Evolutionary conservation across 345 rosid species (phyloP).

Genomic region (Euclidium syriacum): DNA sequence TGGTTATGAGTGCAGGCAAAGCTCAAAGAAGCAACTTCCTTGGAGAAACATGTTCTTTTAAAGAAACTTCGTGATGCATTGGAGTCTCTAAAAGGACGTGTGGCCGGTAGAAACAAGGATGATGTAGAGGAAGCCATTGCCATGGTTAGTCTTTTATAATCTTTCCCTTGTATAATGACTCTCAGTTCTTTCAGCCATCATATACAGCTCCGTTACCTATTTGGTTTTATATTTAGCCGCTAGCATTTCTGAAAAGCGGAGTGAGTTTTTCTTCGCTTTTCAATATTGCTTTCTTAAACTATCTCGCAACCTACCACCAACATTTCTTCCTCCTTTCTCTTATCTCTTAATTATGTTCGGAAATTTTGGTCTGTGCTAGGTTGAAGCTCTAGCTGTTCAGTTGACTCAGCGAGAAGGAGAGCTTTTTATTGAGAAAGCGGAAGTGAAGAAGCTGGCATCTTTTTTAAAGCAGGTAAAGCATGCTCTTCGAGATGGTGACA

Average conservation of each 20-base stretch:
- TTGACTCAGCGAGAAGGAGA: slow-evolving; percentile 97
- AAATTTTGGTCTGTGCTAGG: slow-evolving; percentile 48
- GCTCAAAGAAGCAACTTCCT: slow-evolving; percentile 82
- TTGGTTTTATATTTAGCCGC: background rate
- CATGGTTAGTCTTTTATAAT: slow-evolving; percentile 52
- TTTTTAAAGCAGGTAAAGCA: slow-evolving; percentile 77
- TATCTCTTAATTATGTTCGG: background rate
- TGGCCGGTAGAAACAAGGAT: slow-evolving; percentile 90
- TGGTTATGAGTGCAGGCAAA: slow-evolving; percentile 59
- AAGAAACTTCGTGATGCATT: slow-evolving; percentile 96
- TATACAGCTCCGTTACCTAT: background rate
- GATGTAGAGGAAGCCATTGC: slow-evolving; percentile 92
- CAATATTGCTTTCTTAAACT: background rate
- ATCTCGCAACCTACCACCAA: background rate
- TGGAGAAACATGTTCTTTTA: slow-evolving; percentile 95
- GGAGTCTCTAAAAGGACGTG: slow-evolving; percentile 84
- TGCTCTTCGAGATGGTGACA: background rate
- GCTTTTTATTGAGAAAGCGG: slow-evolving; percentile 81
- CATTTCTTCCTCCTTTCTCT: background rate
- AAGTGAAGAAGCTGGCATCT: slow-evolving; percentile 90
- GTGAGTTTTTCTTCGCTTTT: background rate
- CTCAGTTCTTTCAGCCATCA: background rate
- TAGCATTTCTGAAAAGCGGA: background rate
- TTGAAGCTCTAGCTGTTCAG: slow-evolving; percentile 94
- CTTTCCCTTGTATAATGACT: background rate